Evolutionary conservation across 176 grass and related monocot genomes (phyloP).

Genomic region (Oryza longistaminata): DNA sequence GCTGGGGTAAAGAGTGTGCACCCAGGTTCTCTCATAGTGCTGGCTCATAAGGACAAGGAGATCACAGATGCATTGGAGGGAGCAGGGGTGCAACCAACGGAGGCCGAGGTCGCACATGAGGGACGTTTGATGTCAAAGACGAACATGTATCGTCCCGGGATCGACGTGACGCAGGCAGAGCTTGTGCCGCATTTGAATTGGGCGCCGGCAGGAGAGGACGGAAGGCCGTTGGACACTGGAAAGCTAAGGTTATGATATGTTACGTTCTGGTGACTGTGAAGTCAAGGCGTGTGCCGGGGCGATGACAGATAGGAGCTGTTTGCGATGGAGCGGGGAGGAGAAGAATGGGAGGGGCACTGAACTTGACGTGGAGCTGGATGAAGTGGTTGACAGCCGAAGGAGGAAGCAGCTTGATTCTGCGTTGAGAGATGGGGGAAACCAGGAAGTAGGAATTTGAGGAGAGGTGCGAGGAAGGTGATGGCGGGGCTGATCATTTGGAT

Average conservation of each 20-base stretch:
- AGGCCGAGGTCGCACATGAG: conserved; percentile 94
- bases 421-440: conserved; percentile 58
- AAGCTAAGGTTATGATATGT: conserved; percentile 95
- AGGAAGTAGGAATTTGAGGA: conserved; percentile 67
- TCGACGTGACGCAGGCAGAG: conserved; percentile 95
- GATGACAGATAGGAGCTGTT: conserved; percentile 96
- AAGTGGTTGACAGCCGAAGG: conserved; percentile 87
- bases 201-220: conserved; percentile 76
- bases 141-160: conserved; percentile 94
- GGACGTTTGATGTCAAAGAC: conserved; percentile 91
- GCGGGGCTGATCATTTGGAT: conserved; percentile 50
- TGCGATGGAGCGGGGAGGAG: conserved; percentile 66
- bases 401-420: conserved; percentile 93
- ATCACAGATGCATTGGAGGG: conserved; percentile 93
- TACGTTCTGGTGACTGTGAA: conserved; percentile 91
- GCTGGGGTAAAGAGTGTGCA: conserved; percentile 65
- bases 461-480: conserved; percentile 43
- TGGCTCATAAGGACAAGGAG: conserved; percentile 92
- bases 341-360: conserved; percentile 49
- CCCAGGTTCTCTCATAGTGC: conserved; percentile 84
- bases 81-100: conserved; percentile 77
- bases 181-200: conserved; percentile 88
- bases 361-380: conserved; percentile 76
- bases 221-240: conserved; percentile 86
- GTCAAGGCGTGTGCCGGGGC: conserved; percentile 88